These are phyloP conservation scores for Cucumis cinereus DNA, from an alignment of 306 rosid genomes.

Conservation along the genomic window DNA sequence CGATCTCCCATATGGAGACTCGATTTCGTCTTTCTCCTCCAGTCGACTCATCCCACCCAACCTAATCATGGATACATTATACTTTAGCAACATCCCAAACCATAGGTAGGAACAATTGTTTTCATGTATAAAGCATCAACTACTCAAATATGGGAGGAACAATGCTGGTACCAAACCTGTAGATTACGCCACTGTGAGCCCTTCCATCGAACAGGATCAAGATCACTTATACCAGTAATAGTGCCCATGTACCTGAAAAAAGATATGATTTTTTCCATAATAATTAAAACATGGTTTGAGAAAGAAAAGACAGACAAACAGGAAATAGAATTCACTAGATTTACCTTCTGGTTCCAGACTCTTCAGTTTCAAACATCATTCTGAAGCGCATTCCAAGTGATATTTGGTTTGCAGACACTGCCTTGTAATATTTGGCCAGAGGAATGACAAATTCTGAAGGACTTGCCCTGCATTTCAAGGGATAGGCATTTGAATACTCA, in stretches of 20 bases:
- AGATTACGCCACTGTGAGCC: conserved; percentile 94
- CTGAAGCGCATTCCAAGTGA: conserved; percentile 95
- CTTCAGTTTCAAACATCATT: conserved; percentile 98
- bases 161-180: conserved; percentile 41
- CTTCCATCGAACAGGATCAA: conserved; percentile 92
- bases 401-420: conserved; percentile 78
- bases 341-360: conserved; percentile 96
- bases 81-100: background rate
- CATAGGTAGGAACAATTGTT: background rate
- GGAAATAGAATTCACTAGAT: background rate
- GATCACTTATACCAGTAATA: conserved; percentile 79
- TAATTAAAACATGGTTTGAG: background rate
- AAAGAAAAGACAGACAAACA: background rate
- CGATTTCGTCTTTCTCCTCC: conserved; percentile 84
- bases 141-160: background rate
- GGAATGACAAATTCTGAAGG: conserved; percentile 98
- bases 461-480: conserved; percentile 63
- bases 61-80: conserved; percentile 29
- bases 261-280: background rate
- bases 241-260: conserved; percentile 91
- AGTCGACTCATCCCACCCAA: conserved; percentile 98
- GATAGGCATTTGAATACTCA: background rate
- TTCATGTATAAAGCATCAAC: background rate
- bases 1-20: conserved; percentile 96
- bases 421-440: conserved; percentile 90